A percentile compares a stretch with the other conserved stretches of the same genome.
These are phyloP conservation scores for Plasmodium knowlesi DNA, from an alignment of 169 alveolate species.

Conservation along the genomic window DNA sequence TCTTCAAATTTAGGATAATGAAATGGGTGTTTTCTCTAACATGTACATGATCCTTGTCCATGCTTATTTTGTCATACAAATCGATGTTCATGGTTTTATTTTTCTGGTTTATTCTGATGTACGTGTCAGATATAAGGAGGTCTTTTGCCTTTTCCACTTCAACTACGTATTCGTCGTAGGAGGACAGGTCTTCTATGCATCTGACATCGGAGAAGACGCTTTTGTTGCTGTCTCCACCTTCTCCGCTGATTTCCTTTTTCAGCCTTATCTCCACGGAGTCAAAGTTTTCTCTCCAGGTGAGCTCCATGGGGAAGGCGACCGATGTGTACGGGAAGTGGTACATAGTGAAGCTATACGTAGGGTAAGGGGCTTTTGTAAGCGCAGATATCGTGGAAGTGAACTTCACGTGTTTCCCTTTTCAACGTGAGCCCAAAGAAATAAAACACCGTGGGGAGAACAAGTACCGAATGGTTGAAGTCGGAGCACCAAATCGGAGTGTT, in stretches of 20 bases:
- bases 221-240: background rate
- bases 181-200: background rate
- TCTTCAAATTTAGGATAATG: slow-evolving; percentile 26
- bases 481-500: background rate
- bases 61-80: slow-evolving; percentile 55
- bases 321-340: background rate
- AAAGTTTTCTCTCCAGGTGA: slow-evolving; percentile 49
- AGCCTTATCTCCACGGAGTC: slow-evolving; percentile 23
- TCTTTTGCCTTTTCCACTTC: slow-evolving; percentile 17
- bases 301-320: slow-evolving; percentile 7
- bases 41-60: slow-evolving; percentile 18
- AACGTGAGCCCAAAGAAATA: background rate
- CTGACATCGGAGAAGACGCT: background rate
- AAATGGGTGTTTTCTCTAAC: slow-evolving; percentile 6
- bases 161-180: background rate
- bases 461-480: background rate
- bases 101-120: slow-evolving; percentile 33
- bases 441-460: background rate
- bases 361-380: background rate
- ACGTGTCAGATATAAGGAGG: slow-evolving; percentile 39
- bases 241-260: background rate
- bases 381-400: background rate
- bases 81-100: slow-evolving; percentile 22
- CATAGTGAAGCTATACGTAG: background rate
- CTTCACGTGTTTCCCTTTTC: background rate